Conservation (phyloP, 1,284 basidiomycete species). For the Rhodotorula sp. region DNA sequence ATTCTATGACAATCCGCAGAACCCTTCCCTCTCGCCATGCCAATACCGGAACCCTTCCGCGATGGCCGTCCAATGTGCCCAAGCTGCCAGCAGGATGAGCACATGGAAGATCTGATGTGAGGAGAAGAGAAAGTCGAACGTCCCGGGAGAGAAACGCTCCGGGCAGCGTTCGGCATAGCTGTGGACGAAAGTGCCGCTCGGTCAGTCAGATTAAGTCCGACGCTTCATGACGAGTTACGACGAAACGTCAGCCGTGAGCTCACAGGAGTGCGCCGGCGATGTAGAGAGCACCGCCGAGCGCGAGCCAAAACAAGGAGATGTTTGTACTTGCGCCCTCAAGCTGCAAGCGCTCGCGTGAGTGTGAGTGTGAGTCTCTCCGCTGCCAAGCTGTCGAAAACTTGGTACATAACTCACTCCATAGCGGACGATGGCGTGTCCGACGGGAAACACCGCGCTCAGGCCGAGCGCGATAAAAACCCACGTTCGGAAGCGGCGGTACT, state of each 20-base stretch:
- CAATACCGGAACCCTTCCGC: slow-evolving; percentile 29
- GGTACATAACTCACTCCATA: slow-evolving; percentile 38
- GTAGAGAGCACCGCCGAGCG: slow-evolving; percentile 38
- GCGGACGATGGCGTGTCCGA: slow-evolving; percentile 31
- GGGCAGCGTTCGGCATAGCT: slow-evolving; percentile 42
- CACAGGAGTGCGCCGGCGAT: slow-evolving; percentile 39
- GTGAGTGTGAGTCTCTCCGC: too few species aligned
- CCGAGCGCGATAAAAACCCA: slow-evolving; percentile 42
- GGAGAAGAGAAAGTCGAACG: slow-evolving; percentile 37
- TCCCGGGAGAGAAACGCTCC: slow-evolving; percentile 39
- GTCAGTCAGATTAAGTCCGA: background rate
- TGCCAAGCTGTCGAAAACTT: too few species aligned
- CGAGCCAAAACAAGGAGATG: slow-evolving; percentile 39
- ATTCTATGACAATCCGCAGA: background rate
- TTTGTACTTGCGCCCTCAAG: slow-evolving; percentile 8
- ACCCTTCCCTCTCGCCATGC: slow-evolving; percentile 18
- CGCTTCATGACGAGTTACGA: background rate
- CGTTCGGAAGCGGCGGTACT: slow-evolving; percentile 38
- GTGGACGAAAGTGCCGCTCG: background rate
- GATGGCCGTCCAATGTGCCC: slow-evolving; percentile 17
- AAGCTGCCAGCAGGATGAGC: slow-evolving; percentile 31
- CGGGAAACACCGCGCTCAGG: slow-evolving; percentile 36
- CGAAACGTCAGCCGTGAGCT: background rate
- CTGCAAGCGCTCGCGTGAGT: too few species aligned
- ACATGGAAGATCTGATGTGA: slow-evolving; percentile 45